Base-by-base conservation (phyloP, 139 green algal species). In the Volvox africanus region DNA sequence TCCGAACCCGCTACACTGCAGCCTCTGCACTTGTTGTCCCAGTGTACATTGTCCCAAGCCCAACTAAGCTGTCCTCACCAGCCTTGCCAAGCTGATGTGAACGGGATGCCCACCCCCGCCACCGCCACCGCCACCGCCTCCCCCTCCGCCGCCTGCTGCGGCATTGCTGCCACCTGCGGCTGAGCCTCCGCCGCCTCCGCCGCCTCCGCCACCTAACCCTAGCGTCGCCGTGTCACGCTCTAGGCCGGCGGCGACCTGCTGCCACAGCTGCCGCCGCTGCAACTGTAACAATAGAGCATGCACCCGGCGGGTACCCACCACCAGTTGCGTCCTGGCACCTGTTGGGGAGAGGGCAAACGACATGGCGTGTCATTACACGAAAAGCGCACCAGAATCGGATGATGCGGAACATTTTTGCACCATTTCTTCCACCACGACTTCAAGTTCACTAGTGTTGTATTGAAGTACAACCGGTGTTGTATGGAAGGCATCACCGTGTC, bases 201-300 rank as follows among this genome's bases (percentile, higher is more conserved):
- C 65, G 44, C 86, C n/a, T 30, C 55, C 32, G 21, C 35, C 35
- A 20, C 32, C 75, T 26, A 82, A 28, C 26, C 85, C 85, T 71
- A 89, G 85, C 26, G 22, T 76, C 13, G 55, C 86, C 32, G 73
- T 73, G 55, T 84, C 86, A 3, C 75, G 21, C 55, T 83, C 86
- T 61, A 90, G 86, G 0, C 75, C 55, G 32, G n/a, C 69, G 30
- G 75, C 73, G 30, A 90, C 86, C 75, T 78, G 86, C 19, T 30
- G 50, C 86, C 86, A 90, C 86, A 90, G 73, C 86, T 85, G 86
- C 32, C 73, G 55, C 30, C 86, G 86, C 55, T 90, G 86, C 73
- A 90, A 61, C 73, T 84, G 86, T 76, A 90, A 76, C 71, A 90
- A 61, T 76, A 90, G 30, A 24, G 86, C 86, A 61, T 90, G 86